Percentiles rank a stretch among this genome's conserved stretches.
These are phyloP conservation scores for Fusarium sterilihyphosum DNA, from an alignment of 2,329 filamentous ascomycete genomes.

Conservation along the genomic window DNA sequence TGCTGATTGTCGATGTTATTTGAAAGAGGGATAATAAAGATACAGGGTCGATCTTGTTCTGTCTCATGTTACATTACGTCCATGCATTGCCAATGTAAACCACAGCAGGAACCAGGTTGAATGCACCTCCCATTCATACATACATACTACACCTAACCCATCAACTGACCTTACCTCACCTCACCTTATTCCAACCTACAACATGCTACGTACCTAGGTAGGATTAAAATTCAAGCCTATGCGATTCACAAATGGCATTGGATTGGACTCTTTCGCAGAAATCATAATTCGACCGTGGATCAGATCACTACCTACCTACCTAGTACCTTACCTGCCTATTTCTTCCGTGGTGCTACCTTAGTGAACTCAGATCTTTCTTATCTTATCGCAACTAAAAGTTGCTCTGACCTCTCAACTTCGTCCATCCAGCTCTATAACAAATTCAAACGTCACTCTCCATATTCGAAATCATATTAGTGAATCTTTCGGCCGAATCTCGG, in stretches of 20 bases:
- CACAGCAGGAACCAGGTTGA: neutral
- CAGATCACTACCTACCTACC: too few relatives aligned
- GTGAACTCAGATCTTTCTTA: slow-evolving; percentile 2
- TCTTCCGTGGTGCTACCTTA: neutral
- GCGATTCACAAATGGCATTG: neutral
- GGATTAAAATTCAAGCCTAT: neutral
- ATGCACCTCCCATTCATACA: neutral
- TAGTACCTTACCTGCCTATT: neutral
- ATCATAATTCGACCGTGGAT: neutral
- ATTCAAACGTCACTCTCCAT: slow-evolving; percentile 14
- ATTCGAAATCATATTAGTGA: neutral
- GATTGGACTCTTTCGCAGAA: neutral
- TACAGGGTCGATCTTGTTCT: slow-evolving; percentile 4
- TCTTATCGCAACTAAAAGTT: slow-evolving; percentile 27
- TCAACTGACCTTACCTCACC: neutral
- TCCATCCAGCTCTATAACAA: neutral
- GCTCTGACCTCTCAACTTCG: neutral
- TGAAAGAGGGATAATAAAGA: neutral
- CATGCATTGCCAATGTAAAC: neutral
- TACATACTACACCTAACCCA: slow-evolving; percentile 13
- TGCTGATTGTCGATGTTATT: slow-evolving; percentile 3
- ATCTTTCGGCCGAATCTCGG: slow-evolving; percentile 12
- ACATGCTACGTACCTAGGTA: neutral
- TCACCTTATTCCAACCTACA: neutral
- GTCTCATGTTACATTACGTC: neutral